Conservation (phyloP, 75 land plant genomes). For the Selaginella tamariscina region DNA sequence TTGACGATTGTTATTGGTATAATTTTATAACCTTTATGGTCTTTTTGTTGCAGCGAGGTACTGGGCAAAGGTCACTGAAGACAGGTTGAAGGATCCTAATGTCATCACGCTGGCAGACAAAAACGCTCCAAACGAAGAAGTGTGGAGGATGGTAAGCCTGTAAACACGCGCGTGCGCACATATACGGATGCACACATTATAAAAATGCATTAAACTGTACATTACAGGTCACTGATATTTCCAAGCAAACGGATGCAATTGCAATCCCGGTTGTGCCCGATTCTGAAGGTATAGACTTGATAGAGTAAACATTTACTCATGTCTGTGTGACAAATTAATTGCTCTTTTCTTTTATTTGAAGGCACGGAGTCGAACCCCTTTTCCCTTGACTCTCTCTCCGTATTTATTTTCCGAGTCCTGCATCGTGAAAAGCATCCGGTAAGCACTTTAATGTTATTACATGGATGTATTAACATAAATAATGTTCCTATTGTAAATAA, state of each 20-base stretch:
- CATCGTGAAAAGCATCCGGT: conserved; percentile 8
- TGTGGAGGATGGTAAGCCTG: not conserved
- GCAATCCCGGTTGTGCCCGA: not conserved
- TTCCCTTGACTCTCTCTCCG: not conserved
- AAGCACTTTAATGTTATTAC: not conserved
- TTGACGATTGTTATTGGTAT: not conserved
- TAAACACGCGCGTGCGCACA: too few relatives aligned
- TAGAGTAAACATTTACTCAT: not conserved
- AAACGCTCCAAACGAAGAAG: conserved; percentile 3
- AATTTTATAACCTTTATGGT: not conserved
- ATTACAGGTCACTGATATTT: not conserved
- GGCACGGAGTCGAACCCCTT: conserved; percentile 1
- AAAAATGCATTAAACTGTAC: not conserved
- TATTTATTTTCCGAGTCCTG: conserved; percentile 6
- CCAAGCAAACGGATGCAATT: not conserved
- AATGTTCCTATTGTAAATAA: too few relatives aligned
- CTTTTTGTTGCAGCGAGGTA: not conserved
- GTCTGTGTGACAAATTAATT: not conserved
- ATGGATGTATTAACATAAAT: too few relatives aligned
- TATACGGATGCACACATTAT: not conserved
- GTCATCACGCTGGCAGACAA: conserved; percentile 3
- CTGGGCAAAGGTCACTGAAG: not conserved
- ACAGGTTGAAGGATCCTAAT: not conserved
- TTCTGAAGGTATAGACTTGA: conserved; percentile 9
- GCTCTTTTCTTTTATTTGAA: not conserved